Evolutionary conservation across 2,329 filamentous ascomycete genomes (phyloP).

Genomic region (Pyrenochaeta sp.): DNA sequence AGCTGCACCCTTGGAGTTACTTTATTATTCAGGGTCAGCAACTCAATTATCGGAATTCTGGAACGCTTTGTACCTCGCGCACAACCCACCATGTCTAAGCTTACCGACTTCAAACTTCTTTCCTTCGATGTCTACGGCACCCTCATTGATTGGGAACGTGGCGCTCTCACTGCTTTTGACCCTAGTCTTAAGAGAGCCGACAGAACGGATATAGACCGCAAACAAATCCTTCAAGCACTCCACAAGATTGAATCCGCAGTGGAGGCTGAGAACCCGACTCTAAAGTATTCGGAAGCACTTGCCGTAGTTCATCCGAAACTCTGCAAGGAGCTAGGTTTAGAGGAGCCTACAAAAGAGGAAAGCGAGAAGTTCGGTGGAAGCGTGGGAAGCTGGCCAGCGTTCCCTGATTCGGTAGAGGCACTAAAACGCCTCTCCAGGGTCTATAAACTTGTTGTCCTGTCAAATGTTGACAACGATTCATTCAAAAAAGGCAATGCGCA

Average conservation of each 20-base stretch:
- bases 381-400: constrained; percentile 65
- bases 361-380: constrained; percentile 60
- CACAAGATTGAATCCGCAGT: constrained; percentile 59
- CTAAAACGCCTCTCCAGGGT: constrained; percentile 58
- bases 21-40: not conserved
- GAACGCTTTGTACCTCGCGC: no score
- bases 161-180: constrained; percentile 65
- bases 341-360: constrained; percentile 49
- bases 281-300: constrained; percentile 69
- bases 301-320: constrained; percentile 59
- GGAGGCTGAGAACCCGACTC: constrained; percentile 63
- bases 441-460: constrained; percentile 69
- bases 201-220: constrained; percentile 31
- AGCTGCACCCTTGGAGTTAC: not conserved
- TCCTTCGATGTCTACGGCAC: constrained; percentile 85
- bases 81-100: constrained; percentile 36
- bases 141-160: constrained; percentile 79
- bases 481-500: constrained; percentile 60
- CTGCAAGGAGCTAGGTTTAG: constrained; percentile 55
- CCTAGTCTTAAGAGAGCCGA: constrained; percentile 55
- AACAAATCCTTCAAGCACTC: constrained; percentile 51
- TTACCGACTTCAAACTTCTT: constrained; percentile 60
- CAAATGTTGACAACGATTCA: constrained; percentile 66
- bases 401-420: constrained; percentile 65
- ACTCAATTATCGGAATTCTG: not conserved